Evolutionary conservation across 169 alveolate genomes (phyloP).

Genomic region (Plasmodium inui): DNA sequence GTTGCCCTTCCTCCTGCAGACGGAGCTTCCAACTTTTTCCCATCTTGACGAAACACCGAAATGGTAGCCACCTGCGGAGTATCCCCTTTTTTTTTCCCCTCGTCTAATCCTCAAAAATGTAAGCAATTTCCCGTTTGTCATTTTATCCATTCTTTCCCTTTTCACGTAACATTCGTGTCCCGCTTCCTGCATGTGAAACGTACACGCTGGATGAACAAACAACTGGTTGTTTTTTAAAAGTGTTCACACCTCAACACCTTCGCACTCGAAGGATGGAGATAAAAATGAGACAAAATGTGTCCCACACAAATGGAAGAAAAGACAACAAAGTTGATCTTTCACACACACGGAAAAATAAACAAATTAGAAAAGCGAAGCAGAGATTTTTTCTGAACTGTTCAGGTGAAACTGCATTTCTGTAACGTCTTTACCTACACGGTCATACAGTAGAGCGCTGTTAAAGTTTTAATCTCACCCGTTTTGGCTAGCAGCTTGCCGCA

Average conservation of each 20-base stretch:
- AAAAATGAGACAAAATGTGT: background rate
- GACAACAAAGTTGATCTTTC: background rate
- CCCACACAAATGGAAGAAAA: background rate
- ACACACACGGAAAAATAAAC: background rate
- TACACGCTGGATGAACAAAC: background rate
- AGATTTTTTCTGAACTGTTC: background rate
- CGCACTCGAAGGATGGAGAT: background rate
- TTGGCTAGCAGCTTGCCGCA: background rate
- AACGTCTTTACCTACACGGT: background rate
- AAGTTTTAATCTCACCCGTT: background rate
- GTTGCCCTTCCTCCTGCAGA: background rate
- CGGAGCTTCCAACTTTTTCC: background rate
- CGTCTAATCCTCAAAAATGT: background rate
- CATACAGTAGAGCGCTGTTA: background rate
- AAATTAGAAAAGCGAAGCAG: background rate
- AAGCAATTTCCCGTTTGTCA: background rate
- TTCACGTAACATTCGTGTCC: background rate
- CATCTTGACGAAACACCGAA: background rate
- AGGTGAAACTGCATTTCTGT: background rate
- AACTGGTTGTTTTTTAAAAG: background rate
- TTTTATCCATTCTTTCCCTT: background rate
- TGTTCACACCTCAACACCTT: background rate
- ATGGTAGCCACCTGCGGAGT: background rate
- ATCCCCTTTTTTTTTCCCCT: background rate
- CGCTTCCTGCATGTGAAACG: background rate